Base-by-base conservation (phyloP, 139 green algal species). In the Tetraselmis striata region DNA sequence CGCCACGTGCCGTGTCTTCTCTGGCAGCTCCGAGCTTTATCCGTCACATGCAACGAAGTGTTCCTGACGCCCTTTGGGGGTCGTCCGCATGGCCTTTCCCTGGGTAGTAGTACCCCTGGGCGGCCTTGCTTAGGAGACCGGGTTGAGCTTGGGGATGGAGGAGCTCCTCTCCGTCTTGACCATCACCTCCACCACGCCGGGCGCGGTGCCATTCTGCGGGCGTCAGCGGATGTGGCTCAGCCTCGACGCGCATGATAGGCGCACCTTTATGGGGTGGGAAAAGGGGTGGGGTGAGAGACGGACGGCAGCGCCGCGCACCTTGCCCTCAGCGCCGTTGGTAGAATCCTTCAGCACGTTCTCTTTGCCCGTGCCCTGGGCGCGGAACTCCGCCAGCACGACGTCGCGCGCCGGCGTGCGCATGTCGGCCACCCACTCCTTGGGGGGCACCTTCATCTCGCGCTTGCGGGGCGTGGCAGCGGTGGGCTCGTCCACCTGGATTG, bases 351-450 rank as follows among this genome's bases (percentile, higher is more conserved):
- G n/a, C n/a, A n/a, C n/a, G n/a, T n/a, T n/a, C n/a, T n/a, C 45
- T 18, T 67, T 67, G 45, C 18, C 45, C 5, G 45, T 18, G 18
- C 11, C 5, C 45, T 67, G 45, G 18, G 45, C 45, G 1, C 84
- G 80, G 80, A 89, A 89, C 45, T 82, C 59, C 23, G 79, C 81
- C 28, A 85, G 82, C 24, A 84, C 59, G 2, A 30, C 77, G 0
- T 89, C 84, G 1, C 59, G 28, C 1, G 84, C 29, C 2, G 86
- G 86, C 24, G 86, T 80, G 0, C 86, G 59, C 45, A 90, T 76
- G 24, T 77, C 59, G 2, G 80, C 28, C 22, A 90, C 32, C 59
- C 76, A 75, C 1, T 1, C 24, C 2, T 2, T 29, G 0, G 32
- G 24, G 1, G 86, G 86, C 75, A 87, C 77, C 2, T 59, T 29